Evolutionary conservation across 2,329 filamentous ascomycete genomes (phyloP).

Genomic region (Trichoderma atroviride): DNA sequence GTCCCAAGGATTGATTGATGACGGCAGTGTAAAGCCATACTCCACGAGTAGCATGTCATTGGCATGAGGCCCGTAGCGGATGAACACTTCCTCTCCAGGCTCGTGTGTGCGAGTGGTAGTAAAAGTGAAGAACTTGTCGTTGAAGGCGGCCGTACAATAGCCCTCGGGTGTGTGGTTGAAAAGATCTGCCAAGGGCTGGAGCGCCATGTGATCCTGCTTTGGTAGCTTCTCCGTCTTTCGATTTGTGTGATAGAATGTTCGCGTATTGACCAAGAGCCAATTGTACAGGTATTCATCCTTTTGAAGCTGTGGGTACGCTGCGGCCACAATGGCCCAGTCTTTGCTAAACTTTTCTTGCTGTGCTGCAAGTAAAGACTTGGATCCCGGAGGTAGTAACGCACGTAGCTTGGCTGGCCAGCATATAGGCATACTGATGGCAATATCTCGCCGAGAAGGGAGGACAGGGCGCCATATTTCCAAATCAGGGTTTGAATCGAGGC

Average conservation of each 20-base stretch:
- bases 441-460: conserved; percentile 65
- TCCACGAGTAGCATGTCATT: conserved; percentile 73
- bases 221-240: conserved; percentile 47
- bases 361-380: conserved; percentile 50
- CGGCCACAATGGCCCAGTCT: conserved; percentile 45
- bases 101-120: conserved; percentile 53
- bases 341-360: conserved; percentile 52
- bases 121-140: conserved; percentile 56
- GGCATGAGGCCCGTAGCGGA: conserved; percentile 69
- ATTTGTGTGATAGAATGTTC: conserved; percentile 61
- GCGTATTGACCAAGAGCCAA: conserved; percentile 64
- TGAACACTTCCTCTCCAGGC: conserved; percentile 64
- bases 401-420: conserved; percentile 51
- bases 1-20: conserved; percentile 53
- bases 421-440: conserved; percentile 52
- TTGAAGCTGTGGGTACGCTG: conserved; percentile 36
- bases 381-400: conserved; percentile 47
- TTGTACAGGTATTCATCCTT: conserved; percentile 53
- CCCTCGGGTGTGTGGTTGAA: conserved; percentile 61
- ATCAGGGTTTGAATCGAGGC: conserved; percentile 52
- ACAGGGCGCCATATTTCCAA: conserved; percentile 65
- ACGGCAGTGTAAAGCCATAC: conserved; percentile 57
- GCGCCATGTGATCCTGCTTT: conserved; percentile 63
- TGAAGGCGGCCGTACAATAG: conserved; percentile 60
- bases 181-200: conserved; percentile 73